Base-by-base conservation (phyloP, 371 early-diverging fungal species). In the Choanephora cucurbitarum region DNA sequence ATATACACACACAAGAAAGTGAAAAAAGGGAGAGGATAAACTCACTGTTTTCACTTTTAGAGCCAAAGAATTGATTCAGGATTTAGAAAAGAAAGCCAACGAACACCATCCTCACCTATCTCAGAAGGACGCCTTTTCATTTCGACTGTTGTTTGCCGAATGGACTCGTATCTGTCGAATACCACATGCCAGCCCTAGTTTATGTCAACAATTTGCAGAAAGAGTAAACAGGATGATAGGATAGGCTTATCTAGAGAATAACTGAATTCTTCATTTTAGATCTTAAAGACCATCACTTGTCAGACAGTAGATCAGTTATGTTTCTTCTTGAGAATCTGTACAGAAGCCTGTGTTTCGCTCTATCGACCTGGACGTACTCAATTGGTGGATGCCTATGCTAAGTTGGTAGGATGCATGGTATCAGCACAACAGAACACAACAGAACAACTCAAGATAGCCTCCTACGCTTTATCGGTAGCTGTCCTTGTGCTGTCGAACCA, bases 101-200 rank as follows among this genome's bases (percentile, higher is more conserved):
- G 49, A 34, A 8, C 32, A 43, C 1, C 70, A 70, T 33, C 44
- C 37, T 14, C 22, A 47, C 13, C 33, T 60, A 5, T 58, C 67
- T 19, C 50, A 60, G 17, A 50, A 19, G 1, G 62, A 60, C 49
- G 24, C 66, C 5, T 62, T 67, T 43, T 57, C 62, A 11, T 44
- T 75, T n/a, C 61, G 71, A 44, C 45, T 70, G 43, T 37, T 88
- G 46, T 89, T 92, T 62, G 75, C 82, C 8, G 96, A 96, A 58
- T 97, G 98, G 98, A 80, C 91, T 19, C 82, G 91, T 39, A 64
- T 94, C 34, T 93, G 84, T 66, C 83, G 91, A 54, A 86, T 90
- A 60, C 86, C 91, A 1, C 74, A 88, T 14, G 85, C 92, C 7
- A 86, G 74, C 44, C 91, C 90, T 46, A 79, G 83, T 22, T 54